Conservation (phyloP, 1,284 basidiomycete genomes). For the Dichomitus squalens region DNA sequence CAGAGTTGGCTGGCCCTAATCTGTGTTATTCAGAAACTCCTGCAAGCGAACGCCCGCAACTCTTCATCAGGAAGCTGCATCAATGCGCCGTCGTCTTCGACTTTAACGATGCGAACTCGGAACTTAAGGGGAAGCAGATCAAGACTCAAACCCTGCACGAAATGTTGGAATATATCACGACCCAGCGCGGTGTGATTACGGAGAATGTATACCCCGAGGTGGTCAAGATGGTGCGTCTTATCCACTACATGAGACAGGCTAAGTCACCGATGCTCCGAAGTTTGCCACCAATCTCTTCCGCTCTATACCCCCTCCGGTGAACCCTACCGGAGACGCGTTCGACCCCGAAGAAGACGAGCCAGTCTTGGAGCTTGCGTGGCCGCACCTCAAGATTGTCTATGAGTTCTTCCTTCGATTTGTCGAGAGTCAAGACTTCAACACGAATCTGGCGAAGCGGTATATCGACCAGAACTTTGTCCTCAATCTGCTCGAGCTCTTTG, state of each 20-base stretch:
- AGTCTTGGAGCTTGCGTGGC: conserved; percentile 98
- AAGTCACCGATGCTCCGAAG: conserved; percentile 42
- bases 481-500: conserved; percentile 96
- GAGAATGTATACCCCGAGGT: conserved; percentile 99
- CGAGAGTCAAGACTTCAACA: conserved; percentile 98
- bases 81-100: conserved; percentile 98
- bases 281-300: conserved; percentile 98
- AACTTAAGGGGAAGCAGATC: conserved; percentile 97
- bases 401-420: conserved; percentile 99
- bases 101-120: conserved; percentile 97
- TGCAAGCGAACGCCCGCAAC: conserved; percentile 83
- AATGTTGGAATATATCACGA: conserved; percentile 99
- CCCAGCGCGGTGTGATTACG: conserved; percentile 94
- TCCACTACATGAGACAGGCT: not conserved
- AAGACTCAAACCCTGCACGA: conserved; percentile 98
- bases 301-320: conserved; percentile 98
- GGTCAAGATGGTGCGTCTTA: conserved; percentile 85
- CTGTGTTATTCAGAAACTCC: conserved; percentile 72
- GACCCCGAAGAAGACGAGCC: conserved; percentile 99
- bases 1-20: not conserved
- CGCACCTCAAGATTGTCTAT: conserved; percentile 99
- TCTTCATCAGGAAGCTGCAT: conserved; percentile 94
- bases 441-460: conserved; percentile 96
- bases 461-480: conserved; percentile 97
- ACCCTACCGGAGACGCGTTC: conserved; percentile 97